Percentiles rank a stretch among this genome's conserved stretches.
phyloP scores from a whole-genome alignment of 441 rosid species.

The Aquilaria agallochum region DNA sequence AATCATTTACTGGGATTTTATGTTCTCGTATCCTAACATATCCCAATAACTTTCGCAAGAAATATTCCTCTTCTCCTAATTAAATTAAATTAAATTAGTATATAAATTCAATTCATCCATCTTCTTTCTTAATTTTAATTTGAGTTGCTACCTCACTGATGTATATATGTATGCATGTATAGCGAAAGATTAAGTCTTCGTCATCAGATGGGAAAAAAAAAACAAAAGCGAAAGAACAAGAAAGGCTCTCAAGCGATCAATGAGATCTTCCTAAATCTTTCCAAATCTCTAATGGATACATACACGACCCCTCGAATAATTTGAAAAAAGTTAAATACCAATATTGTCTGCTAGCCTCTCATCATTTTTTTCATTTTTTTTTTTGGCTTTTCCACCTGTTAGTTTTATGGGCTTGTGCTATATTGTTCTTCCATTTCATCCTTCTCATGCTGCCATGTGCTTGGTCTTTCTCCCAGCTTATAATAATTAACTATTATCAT shows the following conservation, averaged over 20 bases:
- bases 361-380: conserved; percentile 16
- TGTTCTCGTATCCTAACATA: conserved; percentile 22
- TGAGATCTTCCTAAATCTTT: conserved; percentile 46
- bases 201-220: conserved; percentile 25
- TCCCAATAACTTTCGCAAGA: conserved; percentile 29
- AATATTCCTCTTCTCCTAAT: conserved; percentile 22
- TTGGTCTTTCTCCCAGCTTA: not conserved
- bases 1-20: conserved; percentile 34
- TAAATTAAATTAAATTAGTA: not conserved
- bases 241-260: conserved; percentile 18
- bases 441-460: conserved; percentile 26
- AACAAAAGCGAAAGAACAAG: conserved; percentile 3
- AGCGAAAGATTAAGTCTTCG: conserved; percentile 13
- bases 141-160: not conserved
- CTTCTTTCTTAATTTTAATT: not conserved
- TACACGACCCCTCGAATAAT: conserved; percentile 4
- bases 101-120: too few relatives aligned
- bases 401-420: conserved; percentile 17
- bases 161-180: not conserved
- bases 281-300: conserved; percentile 31
- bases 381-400: conserved; percentile 26
- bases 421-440: conserved; percentile 4
- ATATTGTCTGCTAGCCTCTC: not conserved
- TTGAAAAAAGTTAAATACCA: not conserved
- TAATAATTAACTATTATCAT: too few relatives aligned